phyloP scores from a whole-genome alignment of 352 stramenopile species.

The Phytopythium vexans region DNA sequence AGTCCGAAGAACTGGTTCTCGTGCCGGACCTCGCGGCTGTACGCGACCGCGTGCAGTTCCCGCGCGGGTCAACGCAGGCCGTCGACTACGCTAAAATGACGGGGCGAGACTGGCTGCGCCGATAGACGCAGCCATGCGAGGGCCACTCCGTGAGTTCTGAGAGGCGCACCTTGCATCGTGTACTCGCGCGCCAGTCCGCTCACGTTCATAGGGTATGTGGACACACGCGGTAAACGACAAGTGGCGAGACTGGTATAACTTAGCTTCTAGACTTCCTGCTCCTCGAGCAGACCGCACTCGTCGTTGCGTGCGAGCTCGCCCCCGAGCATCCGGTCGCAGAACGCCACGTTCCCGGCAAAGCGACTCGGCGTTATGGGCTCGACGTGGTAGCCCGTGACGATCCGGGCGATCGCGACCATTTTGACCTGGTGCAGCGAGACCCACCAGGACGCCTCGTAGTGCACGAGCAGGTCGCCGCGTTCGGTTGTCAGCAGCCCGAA shows the following conservation, averaged over 20 bases:
- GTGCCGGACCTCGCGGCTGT: neutral
- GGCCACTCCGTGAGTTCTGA: neutral
- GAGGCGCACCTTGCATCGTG: too few species aligned
- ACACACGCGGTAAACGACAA: too few species aligned
- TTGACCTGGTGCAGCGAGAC: neutral
- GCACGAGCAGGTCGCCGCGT: slow-evolving; percentile 7
- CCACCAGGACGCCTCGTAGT: neutral
- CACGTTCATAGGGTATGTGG: too few species aligned
- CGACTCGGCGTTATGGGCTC: neutral
- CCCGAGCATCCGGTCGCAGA: neutral
- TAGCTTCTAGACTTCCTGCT: too few species aligned
- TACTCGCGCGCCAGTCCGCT: too few species aligned
- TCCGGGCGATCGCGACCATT: neutral
- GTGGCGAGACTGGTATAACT: too few species aligned
- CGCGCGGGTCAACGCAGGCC: neutral
- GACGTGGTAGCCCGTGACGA: neutral
- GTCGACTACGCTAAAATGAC: slow-evolving; percentile 1
- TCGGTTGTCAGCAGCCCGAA: slow-evolving; percentile 19
- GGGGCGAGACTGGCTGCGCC: too few species aligned
- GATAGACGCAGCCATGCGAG: too few species aligned
- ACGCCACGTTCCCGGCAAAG: neutral
- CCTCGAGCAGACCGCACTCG: too few species aligned
- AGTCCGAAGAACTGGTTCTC: neutral
- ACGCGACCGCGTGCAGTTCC: neutral
- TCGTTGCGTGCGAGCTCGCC: neutral